These are phyloP conservation scores for Penicillium sp. DNA, from an alignment of 2,329 filamentous ascomycete species.

Conservation along the genomic window DNA sequence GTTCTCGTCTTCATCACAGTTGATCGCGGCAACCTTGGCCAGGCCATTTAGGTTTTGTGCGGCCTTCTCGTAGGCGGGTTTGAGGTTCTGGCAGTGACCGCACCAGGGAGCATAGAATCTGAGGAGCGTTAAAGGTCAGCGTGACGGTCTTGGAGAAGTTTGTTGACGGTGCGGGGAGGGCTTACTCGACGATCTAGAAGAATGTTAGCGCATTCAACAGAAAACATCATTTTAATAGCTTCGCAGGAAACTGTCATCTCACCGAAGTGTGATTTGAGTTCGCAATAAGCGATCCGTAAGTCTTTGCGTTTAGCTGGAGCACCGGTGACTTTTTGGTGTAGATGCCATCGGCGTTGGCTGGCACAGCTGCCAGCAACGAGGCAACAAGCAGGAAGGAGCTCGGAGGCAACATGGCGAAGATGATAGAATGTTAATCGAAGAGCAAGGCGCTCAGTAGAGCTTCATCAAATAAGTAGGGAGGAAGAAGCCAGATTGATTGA, in stretches of 20 bases:
- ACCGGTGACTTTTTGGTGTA: constrained; percentile 89
- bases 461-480: not conserved
- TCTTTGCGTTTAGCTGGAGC: constrained; percentile 74
- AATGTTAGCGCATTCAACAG: constrained; percentile 1
- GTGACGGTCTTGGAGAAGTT: not conserved
- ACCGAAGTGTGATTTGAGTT: constrained; percentile 91
- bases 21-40: constrained; percentile 89
- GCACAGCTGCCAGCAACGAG: constrained; percentile 65
- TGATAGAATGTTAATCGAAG: not conserved
- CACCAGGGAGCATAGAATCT: constrained; percentile 99
- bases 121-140: constrained; percentile 34
- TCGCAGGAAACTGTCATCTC: constrained; percentile 37
- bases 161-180: constrained; percentile 12
- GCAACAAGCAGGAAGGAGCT: constrained; percentile 54
- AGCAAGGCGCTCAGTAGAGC: not conserved
- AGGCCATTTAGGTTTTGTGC: constrained; percentile 87
- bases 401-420: constrained; percentile 33
- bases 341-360: constrained; percentile 67
- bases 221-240: not conserved
- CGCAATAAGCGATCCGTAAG: constrained; percentile 78
- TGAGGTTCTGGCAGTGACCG: constrained; percentile 93
- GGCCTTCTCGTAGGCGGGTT: constrained; percentile 92
- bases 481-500: not conserved
- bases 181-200: constrained; percentile 56
- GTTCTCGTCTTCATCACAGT: constrained; percentile 93